Evolutionary conservation across 2,329 filamentous ascomycete species (phyloP), one percentile per base, ranked within the genome.

Genomic region (Colletotrichum cereale): DNA sequence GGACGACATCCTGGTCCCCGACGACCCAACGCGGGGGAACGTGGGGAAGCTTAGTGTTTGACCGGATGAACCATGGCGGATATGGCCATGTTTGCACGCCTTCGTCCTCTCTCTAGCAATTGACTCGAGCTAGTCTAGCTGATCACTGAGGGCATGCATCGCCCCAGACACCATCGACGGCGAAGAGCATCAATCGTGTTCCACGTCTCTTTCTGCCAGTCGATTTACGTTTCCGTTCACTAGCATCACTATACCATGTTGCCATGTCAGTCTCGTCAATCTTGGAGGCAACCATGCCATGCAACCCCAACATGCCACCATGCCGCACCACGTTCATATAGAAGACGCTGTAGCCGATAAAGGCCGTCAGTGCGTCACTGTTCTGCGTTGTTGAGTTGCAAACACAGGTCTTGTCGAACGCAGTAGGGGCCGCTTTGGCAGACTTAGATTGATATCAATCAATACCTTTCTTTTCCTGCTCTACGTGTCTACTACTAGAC

Each of bases 11-110:
- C 57, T 31, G 21, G 57, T 16, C 42, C 6, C 14, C 29, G 8
- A 29, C 31, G 31, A 38, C 31, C 16, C 14, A 40, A 38, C 60
- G 44, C 44, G 44, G 44, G 34, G 34, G 60, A 62, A 50, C 60
- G 44, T 26, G 60, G 44, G 44, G 60, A 62, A 62, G 44, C 42
- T 61, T 52, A 31, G 29, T 26, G 44, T 52, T 31, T 62, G 26
- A 7, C 44, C n/a, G n/a, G 34, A 40, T 12, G n/a, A 50, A 29
- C 47, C 52, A 31, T n/a, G 52, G 16, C 29, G 34, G 29, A 24
- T 31, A 38, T 52, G 44, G 60, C 31, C 44, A 26, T 36, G 16
- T 47, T 47, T 42, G n/a, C n/a, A n/a, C n/a, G 36, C 24, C 18
- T 58, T 40, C 18, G 42, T 31, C 38, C 24, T 58, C 18, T 10